Evolutionary conservation across 208 protist species (phyloP), one percentile per base, ranked within the genome.

Genomic region (Crithidia brevicula): DNA sequence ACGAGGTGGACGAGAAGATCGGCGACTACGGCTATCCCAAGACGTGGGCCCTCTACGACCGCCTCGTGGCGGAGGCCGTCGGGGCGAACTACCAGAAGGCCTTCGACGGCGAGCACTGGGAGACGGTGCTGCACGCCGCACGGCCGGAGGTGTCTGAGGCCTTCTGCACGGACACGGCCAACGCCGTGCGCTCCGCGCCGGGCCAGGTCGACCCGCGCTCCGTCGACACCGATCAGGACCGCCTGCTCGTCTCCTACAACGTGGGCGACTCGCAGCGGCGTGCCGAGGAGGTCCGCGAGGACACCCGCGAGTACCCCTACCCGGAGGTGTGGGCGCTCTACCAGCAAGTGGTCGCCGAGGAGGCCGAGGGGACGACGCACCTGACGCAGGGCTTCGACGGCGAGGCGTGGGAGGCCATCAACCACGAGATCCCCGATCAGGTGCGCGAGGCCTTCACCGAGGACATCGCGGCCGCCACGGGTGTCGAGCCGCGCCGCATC

Each of bases 51-150:
- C 67, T 90, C 27, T 83, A 90, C 65, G 72, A 81, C 62, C 67
- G 63, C 30, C 77, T 79, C 30, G 62, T 82, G 34, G 78, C 77
- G 46, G 42, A 66, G 53, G 72, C 68, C 23, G 77, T 67, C 36
- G 73, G 75, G 34, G 73, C 72, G 11, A 51, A 52, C n/a, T 74
- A 80, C 66, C 73, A 82, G 73, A 73, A 77, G 49, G 66, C 59
- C 52, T 89, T 89, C 52, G 50, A 79, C 16, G 84, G 84, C 61
- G 72, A 74, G 20, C 72, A 83, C 58, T 90, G 84, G 84, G 67
- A 81, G 50, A 38, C 60, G 22, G 72, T 83, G 64, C 69, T 86
- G 52, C 62, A 61, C 25, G 68, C 69, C 47, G 49, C 64, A n/a
- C 59, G 56, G 7, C 59, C 58, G 27, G 68, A 76, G 42, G 53